Conservation (phyloP, 2,329 filamentous ascomycete species). For the Sporothrix schenckii region DNA sequence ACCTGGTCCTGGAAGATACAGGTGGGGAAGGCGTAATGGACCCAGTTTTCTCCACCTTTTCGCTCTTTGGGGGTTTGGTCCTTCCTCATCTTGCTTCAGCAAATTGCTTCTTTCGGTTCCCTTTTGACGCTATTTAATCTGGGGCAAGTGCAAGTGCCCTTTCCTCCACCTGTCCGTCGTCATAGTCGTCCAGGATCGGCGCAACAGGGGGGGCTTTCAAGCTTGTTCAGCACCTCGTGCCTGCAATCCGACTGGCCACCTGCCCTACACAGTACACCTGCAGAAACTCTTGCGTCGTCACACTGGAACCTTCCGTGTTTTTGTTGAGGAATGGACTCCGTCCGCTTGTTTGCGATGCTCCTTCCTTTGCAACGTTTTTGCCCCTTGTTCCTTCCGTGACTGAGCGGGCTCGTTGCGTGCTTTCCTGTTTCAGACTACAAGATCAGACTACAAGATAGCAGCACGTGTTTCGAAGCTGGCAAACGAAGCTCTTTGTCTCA, state of each 20-base stretch:
- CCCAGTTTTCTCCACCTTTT: constrained; percentile 29
- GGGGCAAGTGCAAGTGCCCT: constrained; percentile 16
- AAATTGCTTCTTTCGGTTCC: background rate
- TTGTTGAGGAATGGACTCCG: background rate
- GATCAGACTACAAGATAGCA: background rate
- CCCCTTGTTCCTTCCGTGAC: constrained; percentile 9
- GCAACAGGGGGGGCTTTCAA: background rate
- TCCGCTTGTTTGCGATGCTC: background rate
- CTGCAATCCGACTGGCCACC: constrained; percentile 3
- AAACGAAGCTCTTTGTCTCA: constrained; percentile 8
- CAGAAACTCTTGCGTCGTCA: background rate
- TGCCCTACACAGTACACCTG: background rate
- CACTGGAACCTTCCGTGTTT: constrained; percentile 13
- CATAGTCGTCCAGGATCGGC: constrained; percentile 12
- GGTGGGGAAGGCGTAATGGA: background rate
- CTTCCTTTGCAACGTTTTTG: background rate
- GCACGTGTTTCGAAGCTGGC: constrained; percentile 16
- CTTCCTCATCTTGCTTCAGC: constrained; percentile 4
- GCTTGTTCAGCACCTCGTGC: background rate
- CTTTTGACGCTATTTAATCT: constrained; percentile 11
- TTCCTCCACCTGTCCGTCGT: constrained; percentile 22
- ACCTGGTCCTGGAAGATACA: constrained; percentile 13
- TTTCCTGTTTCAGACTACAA: constrained; percentile 19
- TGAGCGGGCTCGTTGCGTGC: constrained; percentile 21
- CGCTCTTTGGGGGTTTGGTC: constrained; percentile 7